phyloP scores from a whole-genome alignment of 2,329 filamentous ascomycete species.

The Monilinia polystroma region DNA sequence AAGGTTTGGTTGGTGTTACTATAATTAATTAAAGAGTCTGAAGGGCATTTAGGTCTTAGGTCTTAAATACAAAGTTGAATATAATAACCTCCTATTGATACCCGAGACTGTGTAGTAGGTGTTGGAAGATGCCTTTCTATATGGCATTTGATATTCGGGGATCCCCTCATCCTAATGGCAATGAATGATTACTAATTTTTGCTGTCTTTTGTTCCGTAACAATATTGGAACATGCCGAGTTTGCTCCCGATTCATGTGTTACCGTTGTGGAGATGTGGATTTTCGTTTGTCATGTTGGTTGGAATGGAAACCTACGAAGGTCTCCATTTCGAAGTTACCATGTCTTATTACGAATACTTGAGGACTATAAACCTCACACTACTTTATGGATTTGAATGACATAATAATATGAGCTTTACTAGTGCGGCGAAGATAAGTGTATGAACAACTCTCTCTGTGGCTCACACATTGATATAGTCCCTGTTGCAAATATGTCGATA shows the following conservation, averaged over 20 bases:
- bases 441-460: background rate
- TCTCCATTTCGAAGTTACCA: constrained; percentile 3
- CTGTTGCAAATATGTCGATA: background rate
- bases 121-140: too few relatives aligned
- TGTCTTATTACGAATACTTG: background rate
- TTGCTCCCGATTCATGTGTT: background rate
- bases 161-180: background rate
- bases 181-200: background rate
- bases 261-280: background rate
- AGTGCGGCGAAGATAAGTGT: too few relatives aligned
- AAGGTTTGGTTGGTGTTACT: background rate
- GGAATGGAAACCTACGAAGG: background rate
- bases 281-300: constrained; percentile 2
- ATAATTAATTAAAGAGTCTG: background rate
- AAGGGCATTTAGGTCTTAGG: too few relatives aligned
- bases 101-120: too few relatives aligned
- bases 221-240: constrained; percentile 11
- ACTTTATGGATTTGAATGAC: background rate
- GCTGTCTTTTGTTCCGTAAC: background rate
- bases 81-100: too few relatives aligned
- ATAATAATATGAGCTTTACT: background rate
- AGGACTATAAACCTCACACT: background rate
- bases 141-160: too few relatives aligned
- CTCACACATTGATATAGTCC: background rate
- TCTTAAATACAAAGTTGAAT: too few relatives aligned